Base-by-base conservation (phyloP, 1,139 yeast genomes). In the Entelexis sorbosivorans region DNA sequence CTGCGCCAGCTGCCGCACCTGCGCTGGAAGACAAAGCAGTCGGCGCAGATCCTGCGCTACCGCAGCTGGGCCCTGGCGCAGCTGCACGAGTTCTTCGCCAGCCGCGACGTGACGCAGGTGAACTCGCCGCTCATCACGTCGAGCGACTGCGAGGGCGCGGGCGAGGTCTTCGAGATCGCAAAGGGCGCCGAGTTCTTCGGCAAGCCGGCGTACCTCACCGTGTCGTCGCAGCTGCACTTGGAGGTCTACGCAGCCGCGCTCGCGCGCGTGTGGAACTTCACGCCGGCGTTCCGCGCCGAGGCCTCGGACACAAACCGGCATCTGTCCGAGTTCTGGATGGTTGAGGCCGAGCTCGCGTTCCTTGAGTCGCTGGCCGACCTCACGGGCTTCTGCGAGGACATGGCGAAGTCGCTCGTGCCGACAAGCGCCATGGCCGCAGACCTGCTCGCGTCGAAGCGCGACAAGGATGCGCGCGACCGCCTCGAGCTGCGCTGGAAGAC, bases 121-220 rank as follows among this genome's bases (percentile, higher is more conserved):
- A 72, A 79, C 24, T 94, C 97, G 2, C 98, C 99, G 3, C 62
- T 89, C 19, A 69, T 89, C 26, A 91, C 98, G 0, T 73, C 87
- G 10, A 80, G 95, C 2, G 98, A 93, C 64, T 91, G 98, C 64
- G 99, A 93, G 69, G 98, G 98, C 17, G 97, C 96, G 0, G 97
- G 98, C 2, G 97, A 91, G 63, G 78, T 84, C 56, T 91, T 91
- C 58, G 66, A 66, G 40, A 68, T 86, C 11, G 32, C 60, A 63
- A 44, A 54, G 49, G 57, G 54, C 29, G 45, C 58, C 5, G 66
- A 66, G 16, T 88, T 87, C 63, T 86, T 86, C 61, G 89, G 85
- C 0, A 66, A 73, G 52, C 71, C 74, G 1, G 76, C 91, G 0
- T 85, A 76, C 59, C 69, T 93, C 55, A 84, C 97, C 0, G 99